Percentiles rank a stretch among this genome's conserved stretches.
phyloP scores from a whole-genome alignment of 176 grass and related monocot species.

The Hordeum vulgare region MorexV3_pseudomolecules_assembly NC_058523.1:16747195-16747694 shows the following conservation, averaged over 20 bases:
- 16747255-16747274: conserved; percentile 24
- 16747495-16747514: background rate
- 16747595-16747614: background rate
- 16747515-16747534: background rate
- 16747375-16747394: background rate
- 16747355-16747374: conserved; percentile 7
- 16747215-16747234: conserved; percentile 1
- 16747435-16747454: background rate
- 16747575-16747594: background rate
- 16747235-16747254: conserved; percentile 39
- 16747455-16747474: background rate
- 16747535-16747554: background rate
- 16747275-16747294: background rate
- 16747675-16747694: background rate
- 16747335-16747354: conserved; percentile 12
- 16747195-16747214: conserved; percentile 34
- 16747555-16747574: background rate
- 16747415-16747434: background rate
- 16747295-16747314: background rate
- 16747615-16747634: background rate
- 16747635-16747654: background rate
- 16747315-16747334: conserved; percentile 11
- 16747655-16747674: background rate
- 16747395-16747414: background rate
- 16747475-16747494: background rate